Percentiles rank a stretch among this genome's conserved stretches.
phyloP scores from a whole-genome alignment of 2,329 filamentous ascomycete species.

The Fusarium nygamai region DNA sequence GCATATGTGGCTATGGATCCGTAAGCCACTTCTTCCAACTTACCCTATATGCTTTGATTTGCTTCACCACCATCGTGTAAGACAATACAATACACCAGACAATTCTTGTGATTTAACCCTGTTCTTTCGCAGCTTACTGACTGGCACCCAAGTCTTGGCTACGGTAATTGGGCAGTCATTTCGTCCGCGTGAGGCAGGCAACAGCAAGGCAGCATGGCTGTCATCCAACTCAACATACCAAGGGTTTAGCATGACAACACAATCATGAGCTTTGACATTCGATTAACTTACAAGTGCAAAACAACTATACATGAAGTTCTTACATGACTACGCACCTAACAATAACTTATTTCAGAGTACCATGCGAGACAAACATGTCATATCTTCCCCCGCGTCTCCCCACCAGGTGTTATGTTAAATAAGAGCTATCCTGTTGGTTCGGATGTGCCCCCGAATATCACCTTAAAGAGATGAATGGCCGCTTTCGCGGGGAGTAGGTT shows the following conservation, averaged over 20 bases:
- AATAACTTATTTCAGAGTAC: slow-evolving; percentile 2
- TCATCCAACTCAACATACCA: not conserved
- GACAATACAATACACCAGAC: not conserved
- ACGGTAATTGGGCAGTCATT: not conserved
- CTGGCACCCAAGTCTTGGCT: not conserved
- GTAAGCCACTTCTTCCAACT: slow-evolving; percentile 20
- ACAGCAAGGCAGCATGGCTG: not conserved
- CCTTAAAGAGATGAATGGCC: slow-evolving; percentile 1
- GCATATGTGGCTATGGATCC: slow-evolving; percentile 18
- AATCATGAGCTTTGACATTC: slow-evolving; percentile 9
- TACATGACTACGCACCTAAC: not conserved
- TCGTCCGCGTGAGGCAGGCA: not conserved
- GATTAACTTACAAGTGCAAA: not conserved
- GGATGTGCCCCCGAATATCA: slow-evolving; percentile 7
- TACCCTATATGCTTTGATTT: slow-evolving; percentile 3
- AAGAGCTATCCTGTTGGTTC: slow-evolving; percentile 3
- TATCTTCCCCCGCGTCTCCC: slow-evolving; percentile 14
- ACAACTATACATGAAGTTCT: not conserved
- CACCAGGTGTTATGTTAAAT: slow-evolving; percentile 7
- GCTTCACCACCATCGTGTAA: not conserved
- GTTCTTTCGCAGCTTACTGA: not conserved
- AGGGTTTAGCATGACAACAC: not conserved
- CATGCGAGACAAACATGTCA: slow-evolving; percentile 24
- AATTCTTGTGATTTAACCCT: not conserved
- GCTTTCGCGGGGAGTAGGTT: not conserved